Percentiles rank a stretch among this genome's conserved stretches.
Conservation (phyloP, 768 basidiomycete genomes). For the Leccinum obscurum region DNA sequence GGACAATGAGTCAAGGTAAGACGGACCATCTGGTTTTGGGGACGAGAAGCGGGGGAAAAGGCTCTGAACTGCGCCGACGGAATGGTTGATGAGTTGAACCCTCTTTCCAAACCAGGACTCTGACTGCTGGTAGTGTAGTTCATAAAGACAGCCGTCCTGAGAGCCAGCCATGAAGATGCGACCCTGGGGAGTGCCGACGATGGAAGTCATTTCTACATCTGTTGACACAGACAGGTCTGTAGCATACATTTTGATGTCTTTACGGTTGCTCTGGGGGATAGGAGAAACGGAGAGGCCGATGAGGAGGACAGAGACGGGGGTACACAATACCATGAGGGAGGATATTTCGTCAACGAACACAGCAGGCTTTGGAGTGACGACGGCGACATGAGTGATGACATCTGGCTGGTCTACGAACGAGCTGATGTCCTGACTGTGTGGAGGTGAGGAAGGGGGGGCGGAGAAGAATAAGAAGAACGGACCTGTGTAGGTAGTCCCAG, state of each 20-base stretch:
- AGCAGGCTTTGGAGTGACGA: constrained; percentile 81
- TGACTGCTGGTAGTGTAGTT: constrained; percentile 86
- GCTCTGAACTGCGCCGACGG: constrained; percentile 75
- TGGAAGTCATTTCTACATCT: constrained; percentile 84
- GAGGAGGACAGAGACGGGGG: constrained; percentile 77
- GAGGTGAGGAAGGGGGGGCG: constrained; percentile 5
- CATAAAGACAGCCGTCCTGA: constrained; percentile 87
- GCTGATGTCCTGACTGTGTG: constrained; percentile 76
- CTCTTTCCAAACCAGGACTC: constrained; percentile 93
- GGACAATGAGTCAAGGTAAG: background rate
- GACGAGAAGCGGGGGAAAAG: constrained; percentile 75
- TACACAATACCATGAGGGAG: constrained; percentile 86
- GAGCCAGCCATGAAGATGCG: constrained; percentile 89
- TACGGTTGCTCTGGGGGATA: constrained; percentile 46
- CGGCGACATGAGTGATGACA: constrained; percentile 83
- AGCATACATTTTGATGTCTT: constrained; percentile 85
- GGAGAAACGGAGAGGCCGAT: constrained; percentile 70
- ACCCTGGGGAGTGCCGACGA: constrained; percentile 76
- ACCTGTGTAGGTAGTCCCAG: constrained; percentile 98
- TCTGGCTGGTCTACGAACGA: constrained; percentile 92
- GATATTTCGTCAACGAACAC: constrained; percentile 95
- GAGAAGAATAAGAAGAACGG: constrained; percentile 32
- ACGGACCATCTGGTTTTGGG: constrained; percentile 64
- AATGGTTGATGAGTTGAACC: constrained; percentile 84
- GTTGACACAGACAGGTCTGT: constrained; percentile 80